These are phyloP conservation scores for Cytospora piceae DNA, from an alignment of 2,329 filamentous ascomycete genomes.

Conservation along the genomic window DNA sequence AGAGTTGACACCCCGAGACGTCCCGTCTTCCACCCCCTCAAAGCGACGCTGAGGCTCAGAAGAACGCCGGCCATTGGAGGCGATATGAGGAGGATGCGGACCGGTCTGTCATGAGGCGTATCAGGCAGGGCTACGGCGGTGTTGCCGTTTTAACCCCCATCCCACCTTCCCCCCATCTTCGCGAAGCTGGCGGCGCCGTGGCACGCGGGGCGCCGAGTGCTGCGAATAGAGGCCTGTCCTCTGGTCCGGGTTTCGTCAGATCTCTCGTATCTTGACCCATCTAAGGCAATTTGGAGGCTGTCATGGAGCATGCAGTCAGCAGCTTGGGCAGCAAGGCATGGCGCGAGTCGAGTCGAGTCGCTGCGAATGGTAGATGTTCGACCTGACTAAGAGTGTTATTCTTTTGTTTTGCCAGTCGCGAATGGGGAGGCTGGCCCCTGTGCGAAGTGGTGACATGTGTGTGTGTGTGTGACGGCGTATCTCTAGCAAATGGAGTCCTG, in stretches of 20 bases:
- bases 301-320: neutral
- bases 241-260: neutral
- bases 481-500: neutral
- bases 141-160: neutral
- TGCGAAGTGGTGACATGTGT: too few species aligned
- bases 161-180: too few species aligned
- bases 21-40: neutral
- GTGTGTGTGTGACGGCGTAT: neutral
- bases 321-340: slow-evolving; percentile 4
- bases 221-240: neutral
- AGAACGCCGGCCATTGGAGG: neutral
- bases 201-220: neutral
- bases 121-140: neutral
- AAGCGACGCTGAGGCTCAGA: neutral
- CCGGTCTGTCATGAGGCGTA: neutral
- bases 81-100: neutral
- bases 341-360: neutral
- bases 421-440: neutral
- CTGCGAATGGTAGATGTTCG: neutral
- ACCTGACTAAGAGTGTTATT: neutral
- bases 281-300: neutral
- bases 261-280: neutral
- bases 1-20: neutral
- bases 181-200: neutral
- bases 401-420: neutral